Evolutionary conservation across 352 stramenopile genomes (phyloP), one percentile per base, ranked within the genome.

Genomic region (Phytopythium ostracodes): DNA sequence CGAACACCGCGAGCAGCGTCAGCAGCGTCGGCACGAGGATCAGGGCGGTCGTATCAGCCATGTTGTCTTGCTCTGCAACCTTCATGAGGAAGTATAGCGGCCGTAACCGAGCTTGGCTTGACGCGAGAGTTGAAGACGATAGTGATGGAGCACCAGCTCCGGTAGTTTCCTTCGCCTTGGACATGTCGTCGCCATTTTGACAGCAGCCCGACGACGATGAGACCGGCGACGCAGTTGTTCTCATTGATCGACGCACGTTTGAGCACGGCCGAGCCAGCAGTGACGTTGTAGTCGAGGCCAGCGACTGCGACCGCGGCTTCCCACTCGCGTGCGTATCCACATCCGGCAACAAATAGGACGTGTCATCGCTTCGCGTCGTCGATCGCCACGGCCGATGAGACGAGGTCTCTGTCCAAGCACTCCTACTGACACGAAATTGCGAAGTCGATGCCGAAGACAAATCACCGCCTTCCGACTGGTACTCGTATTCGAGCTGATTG

Each of bases 51-150:
- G 87, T 93, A 58, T 95, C 87, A 2, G 87, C 87, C 87, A 95
- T 95, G 52, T 93, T 93, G 66, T 95, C 87, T 67, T 95, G 87
- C 57, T 95, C 87, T 0, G 87, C 87, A 4, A 95, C 70, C 51
- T 95, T 95, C 84, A 95, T 95, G 15, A 93, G 70, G 65, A 93
- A 95, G 53, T 95, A 95, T 2, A 95, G 65, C 27, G 81, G 84
- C 24, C 76, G 72, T 54, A 95, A 57, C 25, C 87, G 70, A 29
- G 53, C 53, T 59, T 84, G 36, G 40, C 55, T 60, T 17, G 55
- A 52, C 17, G 55, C 22, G n/a, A 60, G 36, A 22, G 38, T 38
- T 20, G 55, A 51, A 9, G 55, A 60, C 24, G 42, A 20, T 14
- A 59, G n/a, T 7, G 54, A 50, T 12, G 54, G 8, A 6, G 55